Base-by-base conservation (phyloP, 2,329 filamentous ascomycete species). In the Tolypocladium guangdongense region DNA sequence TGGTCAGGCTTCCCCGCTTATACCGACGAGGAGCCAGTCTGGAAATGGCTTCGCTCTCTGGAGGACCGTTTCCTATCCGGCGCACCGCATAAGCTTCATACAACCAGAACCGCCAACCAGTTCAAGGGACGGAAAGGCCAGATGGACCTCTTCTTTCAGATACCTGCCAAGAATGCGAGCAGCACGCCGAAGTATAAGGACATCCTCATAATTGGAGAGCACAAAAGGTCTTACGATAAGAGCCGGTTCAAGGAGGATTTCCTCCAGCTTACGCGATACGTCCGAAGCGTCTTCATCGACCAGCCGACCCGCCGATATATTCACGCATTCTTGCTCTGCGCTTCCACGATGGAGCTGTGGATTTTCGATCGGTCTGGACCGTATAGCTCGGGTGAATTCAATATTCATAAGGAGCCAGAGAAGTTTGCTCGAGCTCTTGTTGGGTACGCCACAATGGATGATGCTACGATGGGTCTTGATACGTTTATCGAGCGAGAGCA, bases 261-360 rank as follows among this genome's bases (percentile, higher is more conserved):
- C 30, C 54, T 61, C 32, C 58, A 61, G 36, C 53, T 63, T 14
- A 50, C 55, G 24, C 51, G 57, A 6, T 46, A 60, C 49, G 55
- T 62, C 6, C 57, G 57, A 47, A 37, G 50, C 20, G 27, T 27
- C 27, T 27, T 27, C 27, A 27, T 6, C 27, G 27, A 58, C 48
- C 57, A 63, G 18, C 62, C 62, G 3, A 60, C 59, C 1, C 60
- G 62, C 30, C 54, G 57, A 2, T 61, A 57, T n/a, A n/a, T 59
- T 2, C 57, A 62, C 35, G 59, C 49, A 2, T 63, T 55, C 46
- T 32, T n/a, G 1, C 36, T 59, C 20, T 46, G 22, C 37, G 55
- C 37, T 16, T 56, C 56, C 1, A 56, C 37, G 27, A 56, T 62
- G 51, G 59, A 64, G 50, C 50, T 61, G 11, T 60, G 57, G 58